Base-by-base conservation (phyloP, 306 rosid species). In the Fragaria nilgerrensis region DNA sequence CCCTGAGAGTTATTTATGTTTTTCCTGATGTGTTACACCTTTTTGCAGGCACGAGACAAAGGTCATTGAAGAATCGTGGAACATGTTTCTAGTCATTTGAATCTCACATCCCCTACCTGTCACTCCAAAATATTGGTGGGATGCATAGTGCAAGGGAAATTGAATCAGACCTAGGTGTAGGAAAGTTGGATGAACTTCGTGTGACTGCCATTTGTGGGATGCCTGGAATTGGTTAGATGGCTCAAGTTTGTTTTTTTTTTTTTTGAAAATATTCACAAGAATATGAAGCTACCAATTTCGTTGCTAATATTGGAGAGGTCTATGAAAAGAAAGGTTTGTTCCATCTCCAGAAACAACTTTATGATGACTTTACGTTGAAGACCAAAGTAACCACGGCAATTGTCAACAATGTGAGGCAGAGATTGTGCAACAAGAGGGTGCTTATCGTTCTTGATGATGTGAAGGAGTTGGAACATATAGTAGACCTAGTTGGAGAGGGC, bases 391-490 rank as follows among this genome's bases (percentile, higher is more conserved):
- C 13, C 34, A 50, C 73, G 20, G 23, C 7, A 7, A 4, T 41
- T 5, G 47, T 39, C 9, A 1, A 29, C 0, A 1, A 36, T 34
- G 64, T 70, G 11, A 13, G 13, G 39, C 7, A 16, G 0, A 32
- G 58, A 39, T 49, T 83, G 15, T 15, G 22, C 17, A 0, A 14
- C 1, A 79, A n/a, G n/a, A 72, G 20, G 43, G 45, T 79, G 34
- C 75, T 83, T 36, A 34, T 79, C 0, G 15, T 75, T 8, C 75
- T 83, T 25, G 81, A 83, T 49, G 83, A 71, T 41, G 68, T 84
- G 56, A 62, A 39, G 75, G 64, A 65, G 11, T 63, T 73, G 11
- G 68, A 78, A 9, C 84, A 84, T 16, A 56, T 84, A 68, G 79
- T 73, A 27, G 70, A 15, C 43, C 68, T 84, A 22, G 70, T 68